Conservation (phyloP, 306 rosid genomes). For the Canavalia gladiata region DNA sequence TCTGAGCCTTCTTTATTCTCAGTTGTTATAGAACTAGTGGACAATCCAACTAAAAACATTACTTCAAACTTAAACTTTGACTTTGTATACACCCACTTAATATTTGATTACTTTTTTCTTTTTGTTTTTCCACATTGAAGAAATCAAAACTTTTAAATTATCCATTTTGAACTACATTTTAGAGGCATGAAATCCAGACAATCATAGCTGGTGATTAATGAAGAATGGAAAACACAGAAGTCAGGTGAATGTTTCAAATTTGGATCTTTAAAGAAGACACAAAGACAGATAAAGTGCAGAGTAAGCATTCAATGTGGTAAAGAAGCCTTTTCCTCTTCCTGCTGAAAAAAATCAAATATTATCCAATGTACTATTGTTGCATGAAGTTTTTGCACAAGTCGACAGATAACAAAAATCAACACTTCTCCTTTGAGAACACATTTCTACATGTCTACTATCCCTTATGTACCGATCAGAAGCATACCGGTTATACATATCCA, state of each 20-base stretch:
- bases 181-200: constrained; percentile 21
- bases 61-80: constrained; percentile 19
- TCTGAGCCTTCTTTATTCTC: background rate
- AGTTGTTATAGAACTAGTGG: constrained; percentile 2
- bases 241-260: constrained; percentile 13
- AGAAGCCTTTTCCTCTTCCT: background rate
- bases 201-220: background rate
- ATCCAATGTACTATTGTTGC: constrained; percentile 17
- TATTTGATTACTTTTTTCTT: background rate
- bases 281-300: background rate
- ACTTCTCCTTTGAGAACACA: background rate
- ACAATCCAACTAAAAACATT: constrained; percentile 31
- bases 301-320: background rate
- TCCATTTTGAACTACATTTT: constrained; percentile 28
- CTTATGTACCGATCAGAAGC: constrained; percentile 4
- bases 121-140: background rate
- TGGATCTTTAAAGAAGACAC: constrained; percentile 8
- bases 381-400: background rate
- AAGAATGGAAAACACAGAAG: constrained; percentile 26
- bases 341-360: constrained; percentile 18
- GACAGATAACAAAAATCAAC: background rate
- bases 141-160: background rate
- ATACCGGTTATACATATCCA: constrained; percentile 5
- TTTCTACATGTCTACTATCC: constrained; percentile 22
- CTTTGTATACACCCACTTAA: background rate